These are phyloP conservation scores for Leucoagaricus sp. DNA, from an alignment of 1,284 basidiomycete species.

Conservation along the genomic window DNA sequence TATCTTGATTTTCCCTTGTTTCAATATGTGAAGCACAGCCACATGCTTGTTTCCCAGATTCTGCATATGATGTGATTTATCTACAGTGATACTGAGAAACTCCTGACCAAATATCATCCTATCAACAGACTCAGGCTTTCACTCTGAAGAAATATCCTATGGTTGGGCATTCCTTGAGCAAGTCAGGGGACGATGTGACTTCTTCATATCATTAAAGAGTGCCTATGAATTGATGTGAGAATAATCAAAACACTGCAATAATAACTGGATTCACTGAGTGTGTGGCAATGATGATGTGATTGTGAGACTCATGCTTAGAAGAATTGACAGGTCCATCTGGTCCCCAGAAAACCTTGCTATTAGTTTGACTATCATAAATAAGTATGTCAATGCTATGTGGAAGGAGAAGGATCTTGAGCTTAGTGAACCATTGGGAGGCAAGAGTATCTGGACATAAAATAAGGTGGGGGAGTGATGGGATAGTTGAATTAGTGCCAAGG, in stretches of 20 bases:
- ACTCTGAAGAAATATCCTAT: conserved; percentile 21
- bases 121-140: neutral
- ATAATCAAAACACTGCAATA: neutral
- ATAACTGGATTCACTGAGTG: conserved; percentile 26
- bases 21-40: conserved; percentile 21
- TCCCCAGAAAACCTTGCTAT: conserved; percentile 24
- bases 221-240: neutral
- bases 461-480: conserved; percentile 25
- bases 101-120: conserved; percentile 25
- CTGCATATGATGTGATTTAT: neutral
- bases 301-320: conserved; percentile 20
- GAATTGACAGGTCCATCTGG: conserved; percentile 18
- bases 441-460: conserved; percentile 31
- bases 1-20: conserved; percentile 19
- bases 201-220: conserved; percentile 2
- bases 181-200: neutral
- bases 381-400: conserved; percentile 27
- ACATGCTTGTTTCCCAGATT: conserved; percentile 18
- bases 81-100: conserved; percentile 19
- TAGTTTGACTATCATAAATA: conserved; percentile 17
- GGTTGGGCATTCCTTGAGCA: conserved; percentile 8
- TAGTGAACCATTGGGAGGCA: conserved; percentile 25
- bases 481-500: conserved; percentile 1
- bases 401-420: conserved; percentile 21
- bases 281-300: conserved; percentile 27